Evolutionary conservation across 495 filamentous ascomycete species (phyloP), one percentile per base, ranked within the genome.

Genomic region (Aspergillus bridgeri): DNA sequence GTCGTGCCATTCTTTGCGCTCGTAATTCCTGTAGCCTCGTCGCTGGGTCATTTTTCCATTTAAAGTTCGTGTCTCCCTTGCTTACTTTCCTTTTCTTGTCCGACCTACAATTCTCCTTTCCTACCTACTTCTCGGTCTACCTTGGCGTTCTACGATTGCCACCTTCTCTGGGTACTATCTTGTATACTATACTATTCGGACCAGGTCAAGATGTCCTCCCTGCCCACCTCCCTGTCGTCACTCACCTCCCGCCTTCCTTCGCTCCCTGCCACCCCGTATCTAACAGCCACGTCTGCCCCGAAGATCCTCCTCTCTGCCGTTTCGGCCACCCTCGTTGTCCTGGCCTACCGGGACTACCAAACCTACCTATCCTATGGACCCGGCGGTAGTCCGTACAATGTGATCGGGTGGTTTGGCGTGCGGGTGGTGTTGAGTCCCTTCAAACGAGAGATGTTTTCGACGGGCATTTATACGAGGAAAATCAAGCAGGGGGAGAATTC

Each of bases 351-450:
- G 59, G 69, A 74, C 54, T 76, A 75, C 60, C 46, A 52, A 18
- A 59, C 55, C 27, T 76, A 67, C 52, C 48, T 63, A 2, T 67
- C 66, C 48, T 73, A 74, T 51, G 74, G 74, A 5, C 68, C 66
- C 0, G 70, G 70, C 15, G 72, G 72, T 0, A 20, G 62, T 0
- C 74, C 72, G 6, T 60, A 71, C 48, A 76, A 76, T 48, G 29
- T 65, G 3, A 19, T 74, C 29, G 72, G 74, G 18, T 76, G 74
- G 74, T 23, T 73, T 11, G 24, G 53, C 8, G 69, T 65, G 24
- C 65, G 64, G 21, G 23, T 65, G n/a, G 24, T 70, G 8, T 58
- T 70, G 29, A 60, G 66, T 25, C 72, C 72, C 0, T 69, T 72
- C 43, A 53, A 49, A 33, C 38, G 60, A 19, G 71, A 76, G 43